phyloP scores from a whole-genome alignment of 768 basidiomycete species.

The Serendipita sp. region DNA sequence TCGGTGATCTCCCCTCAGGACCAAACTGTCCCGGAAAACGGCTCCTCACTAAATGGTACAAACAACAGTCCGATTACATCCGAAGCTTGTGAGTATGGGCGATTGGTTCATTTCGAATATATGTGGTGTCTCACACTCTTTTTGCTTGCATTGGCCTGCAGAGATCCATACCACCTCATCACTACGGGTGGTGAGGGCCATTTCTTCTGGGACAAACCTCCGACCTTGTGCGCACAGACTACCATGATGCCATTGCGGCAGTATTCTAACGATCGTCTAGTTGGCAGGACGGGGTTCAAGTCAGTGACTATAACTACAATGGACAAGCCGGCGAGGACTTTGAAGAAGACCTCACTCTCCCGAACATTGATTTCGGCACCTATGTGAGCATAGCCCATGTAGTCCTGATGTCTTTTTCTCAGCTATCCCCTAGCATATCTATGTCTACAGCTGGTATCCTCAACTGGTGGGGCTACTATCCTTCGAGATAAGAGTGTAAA shows the following conservation, averaged over 20 bases:
- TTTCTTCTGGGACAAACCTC: slow-evolving; percentile 33
- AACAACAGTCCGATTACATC: slow-evolving; percentile 35
- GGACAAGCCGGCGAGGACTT: slow-evolving; percentile 47
- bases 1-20: slow-evolving; percentile 26
- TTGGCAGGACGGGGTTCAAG: slow-evolving; percentile 29
- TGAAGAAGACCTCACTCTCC: slow-evolving; percentile 29
- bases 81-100: slow-evolving; percentile 29
- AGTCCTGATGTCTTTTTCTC: neutral
- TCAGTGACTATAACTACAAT: slow-evolving; percentile 41
- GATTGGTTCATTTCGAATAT: too few species aligned
- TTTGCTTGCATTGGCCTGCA: slow-evolving; percentile 17
- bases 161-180: slow-evolving; percentile 38
- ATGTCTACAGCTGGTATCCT: slow-evolving; percentile 19
- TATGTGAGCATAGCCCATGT: slow-evolving; percentile 27
- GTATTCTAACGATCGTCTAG: slow-evolving; percentile 14
- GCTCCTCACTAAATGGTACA: slow-evolving; percentile 35
- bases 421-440: slow-evolving; percentile 13
- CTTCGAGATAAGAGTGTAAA: neutral
- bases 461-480: slow-evolving; percentile 16
- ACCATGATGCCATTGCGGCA: neutral
- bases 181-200: slow-evolving; percentile 44
- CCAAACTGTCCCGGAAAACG: slow-evolving; percentile 34
- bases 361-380: slow-evolving; percentile 40
- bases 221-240: slow-evolving; percentile 15
- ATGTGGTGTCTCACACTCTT: neutral